Percentiles rank a stretch among this genome's conserved stretches.
phyloP scores from a whole-genome alignment of 257 asterid species.

The Solanum etuberosum region DNA sequence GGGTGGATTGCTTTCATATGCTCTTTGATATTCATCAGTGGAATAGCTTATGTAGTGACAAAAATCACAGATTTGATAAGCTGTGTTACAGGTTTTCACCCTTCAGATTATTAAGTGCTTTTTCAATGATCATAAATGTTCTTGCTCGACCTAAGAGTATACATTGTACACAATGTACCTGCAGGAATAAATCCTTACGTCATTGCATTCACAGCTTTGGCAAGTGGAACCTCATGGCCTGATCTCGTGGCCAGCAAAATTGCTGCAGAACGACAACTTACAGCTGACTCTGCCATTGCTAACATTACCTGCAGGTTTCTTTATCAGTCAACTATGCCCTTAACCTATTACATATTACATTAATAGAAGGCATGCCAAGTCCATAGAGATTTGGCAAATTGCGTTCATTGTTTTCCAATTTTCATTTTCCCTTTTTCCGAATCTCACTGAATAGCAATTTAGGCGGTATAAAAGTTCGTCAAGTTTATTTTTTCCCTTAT shows the following conservation, averaged over 20 bases:
- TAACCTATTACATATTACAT: background rate
- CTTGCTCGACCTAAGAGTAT: background rate
- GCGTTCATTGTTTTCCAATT: background rate
- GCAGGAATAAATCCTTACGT: conserved; percentile 67
- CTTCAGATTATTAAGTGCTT: background rate
- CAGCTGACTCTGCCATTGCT: conserved; percentile 96
- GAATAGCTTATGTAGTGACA: conserved; percentile 78
- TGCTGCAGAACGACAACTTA: conserved; percentile 88
- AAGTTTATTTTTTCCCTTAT: background rate
- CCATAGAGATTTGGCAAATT: background rate
- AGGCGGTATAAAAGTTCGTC: background rate
- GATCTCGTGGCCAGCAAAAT: conserved; percentile 96
- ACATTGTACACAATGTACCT: background rate
- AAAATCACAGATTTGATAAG: conserved; percentile 71
- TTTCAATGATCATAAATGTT: background rate
- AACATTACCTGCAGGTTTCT: conserved; percentile 87
- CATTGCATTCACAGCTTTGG: conserved; percentile 85
- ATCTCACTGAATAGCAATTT: background rate
- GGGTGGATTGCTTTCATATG: conserved; percentile 87
- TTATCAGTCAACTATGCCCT: background rate
- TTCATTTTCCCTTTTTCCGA: background rate
- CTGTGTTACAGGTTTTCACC: conserved; percentile 64
- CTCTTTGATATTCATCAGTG: conserved; percentile 67
- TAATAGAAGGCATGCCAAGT: background rate
- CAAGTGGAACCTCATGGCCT: conserved; percentile 95